Base-by-base conservation (phyloP, 352 stramenopile species). In the Globisporangium viniferum region DNA sequence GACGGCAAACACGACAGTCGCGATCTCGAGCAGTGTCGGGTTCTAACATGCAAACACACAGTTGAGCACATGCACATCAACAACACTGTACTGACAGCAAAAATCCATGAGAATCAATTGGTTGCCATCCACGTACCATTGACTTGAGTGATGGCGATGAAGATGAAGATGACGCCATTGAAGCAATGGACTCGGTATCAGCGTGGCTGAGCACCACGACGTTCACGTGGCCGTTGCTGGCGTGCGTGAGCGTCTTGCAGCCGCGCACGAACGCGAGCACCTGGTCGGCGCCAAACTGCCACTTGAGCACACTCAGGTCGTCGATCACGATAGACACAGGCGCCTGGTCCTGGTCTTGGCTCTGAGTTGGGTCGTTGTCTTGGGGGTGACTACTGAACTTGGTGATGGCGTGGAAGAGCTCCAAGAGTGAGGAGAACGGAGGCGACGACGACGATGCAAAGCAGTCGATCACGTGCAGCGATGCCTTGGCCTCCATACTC, bases 301-400 rank as follows among this genome's bases (percentile, higher is more conserved):
- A 90, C 59, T 88, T 88, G 54, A 92, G 61, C n/a, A 74, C 55
- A 53, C 80, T 84, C 14, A 90, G 36, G 63, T 92, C 86, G 36
- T 93, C 86, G 14, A 93, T 64, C n/a, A 91, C 71, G 57, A 93
- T 73, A 0, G 80, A 88, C 15, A 82, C 73, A 0, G 71, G 71
- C 20, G 36, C 15, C 5, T 44, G 10, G 15, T 31, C 10, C 4
- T 44, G 36, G 36, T 33, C 31, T 33, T 5, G 18, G 5, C 18
- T 60, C n/a, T 72, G 62, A 20, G 35, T 61, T 7, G 7, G 56
- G 7, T 22, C 6, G 59, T 62, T 56, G 10, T 27, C 55, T 54
- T 39, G 12, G 33, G 64, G 44, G 2, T 67, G 71, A 31, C 35
- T 12, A 12, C 54, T 54, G 56, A 61, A 61, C 55, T 27, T 48